Evolutionary conservation across 352 stramenopile genomes (phyloP).

Genomic region (Phytophthora hibernalis): DNA sequence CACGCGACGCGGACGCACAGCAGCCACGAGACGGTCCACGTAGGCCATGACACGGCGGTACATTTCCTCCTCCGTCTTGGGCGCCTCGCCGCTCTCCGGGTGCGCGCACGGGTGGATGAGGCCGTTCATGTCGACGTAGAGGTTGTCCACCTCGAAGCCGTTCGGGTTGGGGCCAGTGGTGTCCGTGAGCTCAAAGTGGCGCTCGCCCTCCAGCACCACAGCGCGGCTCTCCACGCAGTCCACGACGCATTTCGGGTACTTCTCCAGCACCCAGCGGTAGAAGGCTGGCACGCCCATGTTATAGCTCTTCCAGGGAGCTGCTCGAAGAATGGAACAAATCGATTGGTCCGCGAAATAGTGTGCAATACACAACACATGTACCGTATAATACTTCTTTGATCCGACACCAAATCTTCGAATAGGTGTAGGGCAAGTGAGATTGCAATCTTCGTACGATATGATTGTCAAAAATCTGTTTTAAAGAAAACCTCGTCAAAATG

Average conservation of each 20-base stretch:
- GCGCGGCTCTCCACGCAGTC: slow-evolving; percentile 83
- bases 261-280: slow-evolving; percentile 99
- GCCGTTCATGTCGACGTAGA: slow-evolving; percentile 99
- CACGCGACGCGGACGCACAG: slow-evolving; percentile 94
- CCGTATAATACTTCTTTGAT: too few species aligned
- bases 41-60: slow-evolving; percentile 97
- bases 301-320: not conserved
- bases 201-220: slow-evolving; percentile 82
- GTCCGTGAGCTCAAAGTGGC: slow-evolving; percentile 84
- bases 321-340: slow-evolving; percentile 25
- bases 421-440: too few species aligned
- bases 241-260: slow-evolving; percentile 98
- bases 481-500: too few species aligned
- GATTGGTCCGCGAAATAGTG: slow-evolving; percentile 32
- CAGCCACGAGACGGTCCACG: slow-evolving; percentile 96
- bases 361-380: not conserved
- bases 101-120: slow-evolving; percentile 99
- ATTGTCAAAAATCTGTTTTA: too few species aligned
- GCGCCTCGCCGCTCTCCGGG: slow-evolving; percentile 92
- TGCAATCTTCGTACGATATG: too few species aligned
- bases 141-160: slow-evolving; percentile 96
- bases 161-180: slow-evolving; percentile 93
- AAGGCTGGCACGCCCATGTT: slow-evolving; percentile 98
- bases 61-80: slow-evolving; percentile 98
- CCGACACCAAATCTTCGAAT: too few species aligned